A percentile compares a stretch with the other conserved stretches of the same genome.
These are phyloP conservation scores for Phytopythium oedochilum DNA, from an alignment of 352 stramenopile species.

Conservation along the genomic window DNA sequence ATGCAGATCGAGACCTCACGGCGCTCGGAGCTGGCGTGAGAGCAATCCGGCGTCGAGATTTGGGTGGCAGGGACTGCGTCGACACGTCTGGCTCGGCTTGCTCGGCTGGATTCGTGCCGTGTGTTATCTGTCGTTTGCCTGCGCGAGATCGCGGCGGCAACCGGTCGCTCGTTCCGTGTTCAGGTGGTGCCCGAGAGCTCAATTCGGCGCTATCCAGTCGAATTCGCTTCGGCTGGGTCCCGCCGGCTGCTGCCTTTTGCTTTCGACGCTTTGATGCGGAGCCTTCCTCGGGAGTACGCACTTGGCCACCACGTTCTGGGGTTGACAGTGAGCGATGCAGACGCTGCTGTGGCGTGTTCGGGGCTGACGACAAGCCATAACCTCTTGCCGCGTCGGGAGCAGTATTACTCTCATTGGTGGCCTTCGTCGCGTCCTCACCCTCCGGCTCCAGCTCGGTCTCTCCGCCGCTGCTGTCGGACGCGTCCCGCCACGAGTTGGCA, in stretches of 20 bases:
- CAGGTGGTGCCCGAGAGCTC: not conserved
- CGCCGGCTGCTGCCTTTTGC: not conserved
- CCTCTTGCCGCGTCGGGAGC: not conserved
- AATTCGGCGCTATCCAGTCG: slow-evolving; percentile 7
- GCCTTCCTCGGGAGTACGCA: not conserved
- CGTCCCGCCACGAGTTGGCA: slow-evolving; percentile 17
- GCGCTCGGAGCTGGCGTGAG: not conserved
- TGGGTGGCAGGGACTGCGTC: not conserved
- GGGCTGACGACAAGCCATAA: not conserved
- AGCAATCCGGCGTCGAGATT: not conserved
- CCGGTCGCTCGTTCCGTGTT: not conserved
- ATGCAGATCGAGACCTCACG: not conserved
- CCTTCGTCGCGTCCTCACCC: slow-evolving; percentile 16
- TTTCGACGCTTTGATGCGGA: slow-evolving; percentile 13
- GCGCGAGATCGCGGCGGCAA: not conserved
- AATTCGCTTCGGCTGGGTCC: slow-evolving; percentile 15
- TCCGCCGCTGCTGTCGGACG: slow-evolving; percentile 43
- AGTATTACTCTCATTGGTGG: not conserved
- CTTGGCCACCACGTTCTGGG: slow-evolving; percentile 8
- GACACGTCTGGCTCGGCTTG: not conserved
- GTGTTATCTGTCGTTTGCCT: not conserved
- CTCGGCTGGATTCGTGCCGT: not conserved
- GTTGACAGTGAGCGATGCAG: slow-evolving; percentile 19
- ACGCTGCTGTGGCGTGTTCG: not conserved
- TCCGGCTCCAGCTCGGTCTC: slow-evolving; percentile 67